Evolutionary conservation across 805 yeast genomes (phyloP), one percentile per base, ranked within the genome.

Genomic region (Vanderwaltozyma tropicalis): DNA sequence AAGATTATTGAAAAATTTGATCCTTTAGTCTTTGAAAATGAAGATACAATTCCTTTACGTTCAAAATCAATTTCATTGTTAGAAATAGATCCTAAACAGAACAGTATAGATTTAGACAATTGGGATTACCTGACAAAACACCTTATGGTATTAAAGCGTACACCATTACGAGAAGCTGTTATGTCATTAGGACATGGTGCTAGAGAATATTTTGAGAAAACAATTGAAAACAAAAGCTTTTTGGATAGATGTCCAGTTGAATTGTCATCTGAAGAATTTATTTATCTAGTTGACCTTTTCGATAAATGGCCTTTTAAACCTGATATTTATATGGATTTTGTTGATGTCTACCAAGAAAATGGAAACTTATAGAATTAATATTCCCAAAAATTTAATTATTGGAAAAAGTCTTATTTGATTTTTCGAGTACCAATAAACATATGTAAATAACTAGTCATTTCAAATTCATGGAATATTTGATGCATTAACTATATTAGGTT

Each of bases 281-380:
- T 64, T 5, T 46, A 55, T 5, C 52, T 88, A 5, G 65, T 76
- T 9, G 58, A 70, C 3, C 65, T 61, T 2, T 85, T 80, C 52
- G 68, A 65, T 30, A 50, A 61, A 12, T 89, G 96, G 97, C 92
- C 96, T 0, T 89, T 87, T 66, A 86, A 79, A 57, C 96, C 94
- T 0, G 70, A 62, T 39, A 55, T 61, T 40, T 53, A 63, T 47
- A 54, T 61, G 55, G 68, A 65, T 40, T 66, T 68, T 44, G 61
- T 63, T 35, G 71, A 65, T 28, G 65, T 47, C 11, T 31, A 25
- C 13, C 34, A 37, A 17, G 39, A 37, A 3, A 20, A 20, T 20
- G 30, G 18, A 5, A n/a, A 6, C 13, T 14, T 28, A n/a, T 28
- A 16, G 11, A 14, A 13, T 12, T 21, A 21, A 7, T 21, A 21